Evolutionary conservation across 1,284 basidiomycete species (phyloP), one percentile per base, ranked within the genome.

Genomic region (Boletellus deceptivus): DNA sequence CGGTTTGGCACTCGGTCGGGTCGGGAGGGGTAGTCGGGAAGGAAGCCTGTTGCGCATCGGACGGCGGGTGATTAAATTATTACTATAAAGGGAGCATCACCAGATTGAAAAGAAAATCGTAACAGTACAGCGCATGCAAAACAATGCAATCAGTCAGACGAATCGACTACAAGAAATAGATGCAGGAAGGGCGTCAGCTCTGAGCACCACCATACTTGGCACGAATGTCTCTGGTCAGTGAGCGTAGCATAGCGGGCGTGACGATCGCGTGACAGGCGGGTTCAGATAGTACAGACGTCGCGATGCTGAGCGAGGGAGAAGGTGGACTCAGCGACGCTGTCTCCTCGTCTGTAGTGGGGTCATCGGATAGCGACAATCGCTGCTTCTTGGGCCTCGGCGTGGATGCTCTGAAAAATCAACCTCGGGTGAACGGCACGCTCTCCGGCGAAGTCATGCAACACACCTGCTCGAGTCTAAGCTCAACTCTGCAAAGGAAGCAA

Each of bases 221-320:
- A 58, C 83, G 78, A 48, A 88, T 67, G 61, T 83, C 78, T 53
- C 73, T 76, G 25, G 85, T 82, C 55, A 88, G 63, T 2, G 81
- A 80, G 44, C 83, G 78, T 40, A 88, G 66, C 86, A 88, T 88
- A n/a, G 80, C 79, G 24, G 80, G 70, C 1, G 84, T 87, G 18
- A 88, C 75, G 16, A 71, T 58, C 6, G 73, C 64, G 29, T 59
- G 63, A n/a, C 43, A 31, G 14, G 24, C 6, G 1, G 54, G 24
- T 36, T 76, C 71, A 1, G 61, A 61, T 16, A 62, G 58, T 10
- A 69, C 62, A 66, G 57, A 67, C 50, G 71, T 75, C 3, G 72
- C 69, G 18, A 69, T 69, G 27, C 69, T 62, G 46, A 72, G 53
- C 37, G 69, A 59, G 39, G 73, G 63, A 34, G 78, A 69, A 57